These are phyloP conservation scores for Hirschioporus abietinus DNA, from an alignment of 768 basidiomycete genomes.

Conservation along the genomic window DNA sequence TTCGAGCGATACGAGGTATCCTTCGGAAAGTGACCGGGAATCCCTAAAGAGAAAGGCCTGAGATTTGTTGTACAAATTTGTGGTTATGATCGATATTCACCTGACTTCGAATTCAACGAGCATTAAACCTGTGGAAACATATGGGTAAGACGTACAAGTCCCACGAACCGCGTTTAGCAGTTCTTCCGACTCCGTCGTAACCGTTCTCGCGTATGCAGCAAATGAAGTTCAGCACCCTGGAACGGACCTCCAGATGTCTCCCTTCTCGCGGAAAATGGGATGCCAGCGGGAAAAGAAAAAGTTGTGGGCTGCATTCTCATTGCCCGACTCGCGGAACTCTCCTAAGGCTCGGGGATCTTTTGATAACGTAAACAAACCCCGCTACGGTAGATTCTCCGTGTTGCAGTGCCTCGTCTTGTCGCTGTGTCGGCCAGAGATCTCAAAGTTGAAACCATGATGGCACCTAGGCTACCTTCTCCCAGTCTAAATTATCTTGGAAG, in stretches of 20 bases:
- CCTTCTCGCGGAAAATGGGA: neutral
- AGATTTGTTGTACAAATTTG: neutral
- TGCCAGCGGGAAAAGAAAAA: neutral
- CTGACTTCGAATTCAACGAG: too few species aligned
- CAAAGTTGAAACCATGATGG: neutral
- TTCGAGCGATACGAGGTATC: neutral
- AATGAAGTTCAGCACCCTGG: neutral
- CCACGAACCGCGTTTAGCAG: neutral
- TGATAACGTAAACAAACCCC: neutral
- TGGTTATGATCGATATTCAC: too few species aligned
- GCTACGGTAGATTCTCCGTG: neutral
- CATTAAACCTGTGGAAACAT: neutral
- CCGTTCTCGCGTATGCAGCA: neutral
- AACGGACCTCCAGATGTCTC: neutral
- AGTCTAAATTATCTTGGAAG: neutral
- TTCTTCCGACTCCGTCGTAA: neutral
- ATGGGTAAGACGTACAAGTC: neutral
- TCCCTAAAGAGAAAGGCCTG: too few species aligned
- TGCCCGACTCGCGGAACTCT: neutral
- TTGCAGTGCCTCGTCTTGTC: neutral
- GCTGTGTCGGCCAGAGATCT: neutral
- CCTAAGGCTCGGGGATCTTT: neutral
- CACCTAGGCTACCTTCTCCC: neutral
- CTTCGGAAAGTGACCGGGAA: neutral
- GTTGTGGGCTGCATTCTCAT: neutral